These are phyloP conservation scores for Mortierella sp. DNA, from an alignment of 371 early-diverging fungal genomes.

Conservation along the genomic window DNA sequence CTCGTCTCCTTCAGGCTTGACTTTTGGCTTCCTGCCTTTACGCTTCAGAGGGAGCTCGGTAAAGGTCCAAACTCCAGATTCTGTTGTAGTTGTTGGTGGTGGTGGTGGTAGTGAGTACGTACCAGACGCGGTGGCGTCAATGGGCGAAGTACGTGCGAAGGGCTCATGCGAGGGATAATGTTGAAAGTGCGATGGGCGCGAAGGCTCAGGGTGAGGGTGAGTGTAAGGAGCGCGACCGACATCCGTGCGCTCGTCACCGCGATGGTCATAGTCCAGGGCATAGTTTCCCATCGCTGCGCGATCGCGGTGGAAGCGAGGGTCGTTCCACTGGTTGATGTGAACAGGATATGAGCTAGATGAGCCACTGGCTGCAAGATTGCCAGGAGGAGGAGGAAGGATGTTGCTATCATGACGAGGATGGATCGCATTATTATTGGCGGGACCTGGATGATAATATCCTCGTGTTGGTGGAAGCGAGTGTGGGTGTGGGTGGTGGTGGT, in stretches of 20 bases:
- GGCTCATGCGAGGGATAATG: not conserved
- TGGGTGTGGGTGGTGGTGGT: not conserved
- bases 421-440: constrained; percentile 3
- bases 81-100: constrained; percentile 12
- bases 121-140: not conserved
- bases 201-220: not conserved
- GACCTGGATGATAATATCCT: constrained; percentile 6
- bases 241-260: not conserved
- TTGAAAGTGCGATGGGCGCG: not conserved
- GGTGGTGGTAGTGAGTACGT: not conserved
- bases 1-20: constrained; percentile 20
- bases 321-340: not conserved
- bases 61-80: constrained; percentile 21
- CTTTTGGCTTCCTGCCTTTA: constrained; percentile 34
- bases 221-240: not conserved
- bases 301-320: not conserved
- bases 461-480: not conserved
- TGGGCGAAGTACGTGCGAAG: constrained; percentile 8
- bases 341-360: not conserved
- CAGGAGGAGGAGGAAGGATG: not conserved
- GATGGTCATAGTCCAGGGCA: not conserved
- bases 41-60: not conserved
- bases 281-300: not conserved
- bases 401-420: constrained; percentile 8
- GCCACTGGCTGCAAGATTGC: not conserved